phyloP scores from a whole-genome alignment of 2,329 filamentous ascomycete species.

The Penicillium sp. region DNA sequence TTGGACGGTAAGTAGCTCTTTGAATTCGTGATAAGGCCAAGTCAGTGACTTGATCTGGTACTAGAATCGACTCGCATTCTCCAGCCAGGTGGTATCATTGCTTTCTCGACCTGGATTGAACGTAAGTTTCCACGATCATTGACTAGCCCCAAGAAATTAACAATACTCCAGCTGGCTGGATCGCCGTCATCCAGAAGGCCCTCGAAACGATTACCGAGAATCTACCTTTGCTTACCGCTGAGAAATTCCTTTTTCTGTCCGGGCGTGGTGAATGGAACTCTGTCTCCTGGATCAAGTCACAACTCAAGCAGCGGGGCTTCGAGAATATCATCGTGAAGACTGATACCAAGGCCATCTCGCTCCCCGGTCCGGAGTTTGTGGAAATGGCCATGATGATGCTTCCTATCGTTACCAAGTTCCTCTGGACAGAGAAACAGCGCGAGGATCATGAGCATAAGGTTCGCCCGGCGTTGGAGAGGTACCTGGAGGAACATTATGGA shows the following conservation, averaged over 20 bases:
- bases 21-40: too few relatives aligned
- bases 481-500: slow-evolving; percentile 25
- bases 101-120: slow-evolving; percentile 37
- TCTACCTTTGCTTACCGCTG: slow-evolving; percentile 23
- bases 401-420: slow-evolving; percentile 19
- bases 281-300: slow-evolving; percentile 18
- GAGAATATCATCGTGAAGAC: slow-evolving; percentile 21
- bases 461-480: slow-evolving; percentile 21
- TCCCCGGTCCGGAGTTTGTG: slow-evolving; percentile 20
- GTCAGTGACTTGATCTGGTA: neutral
- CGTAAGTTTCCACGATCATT: slow-evolving; percentile 16
- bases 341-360: slow-evolving; percentile 11
- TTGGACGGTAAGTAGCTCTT: slow-evolving; percentile 32
- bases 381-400: slow-evolving; percentile 24
- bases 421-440: slow-evolving; percentile 32
- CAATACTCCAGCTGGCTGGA: slow-evolving; percentile 25
- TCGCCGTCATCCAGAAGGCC: slow-evolving; percentile 23
- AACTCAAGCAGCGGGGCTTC: slow-evolving; percentile 24
- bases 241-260: slow-evolving; percentile 17
- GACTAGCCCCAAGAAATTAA: neutral
- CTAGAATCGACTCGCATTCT: slow-evolving; percentile 36
- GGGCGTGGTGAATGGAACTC: slow-evolving; percentile 26
- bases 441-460: slow-evolving; percentile 20
- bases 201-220: slow-evolving; percentile 26
- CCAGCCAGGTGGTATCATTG: slow-evolving; percentile 33